phyloP scores from a whole-genome alignment of 2,329 filamentous ascomycete species.

The Nemania sp. region DNA sequence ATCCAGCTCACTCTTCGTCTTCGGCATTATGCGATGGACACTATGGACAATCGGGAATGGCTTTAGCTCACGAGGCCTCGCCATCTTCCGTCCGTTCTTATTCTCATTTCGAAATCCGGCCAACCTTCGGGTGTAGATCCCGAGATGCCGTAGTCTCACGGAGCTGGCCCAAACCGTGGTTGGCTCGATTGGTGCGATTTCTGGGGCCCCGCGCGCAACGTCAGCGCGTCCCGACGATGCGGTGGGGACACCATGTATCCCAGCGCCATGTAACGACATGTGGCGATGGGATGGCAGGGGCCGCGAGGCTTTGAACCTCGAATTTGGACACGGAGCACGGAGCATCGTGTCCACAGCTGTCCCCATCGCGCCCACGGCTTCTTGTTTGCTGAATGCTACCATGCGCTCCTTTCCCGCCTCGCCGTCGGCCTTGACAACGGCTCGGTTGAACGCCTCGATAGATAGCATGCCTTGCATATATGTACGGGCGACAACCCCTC shows the following conservation, averaged over 20 bases:
- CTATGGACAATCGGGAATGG: not conserved
- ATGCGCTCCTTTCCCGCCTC: not conserved
- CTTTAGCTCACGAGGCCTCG: not conserved
- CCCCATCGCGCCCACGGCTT: not conserved
- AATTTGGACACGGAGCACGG: constrained; percentile 31
- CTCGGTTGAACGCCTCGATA: not conserved
- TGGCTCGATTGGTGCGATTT: constrained; percentile 27
- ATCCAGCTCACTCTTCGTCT: too few relatives aligned
- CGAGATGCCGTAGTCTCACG: constrained; percentile 25
- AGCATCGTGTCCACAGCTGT: constrained; percentile 16
- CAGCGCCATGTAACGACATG: constrained; percentile 3
- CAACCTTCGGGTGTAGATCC: constrained; percentile 21
- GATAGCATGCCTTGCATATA: not conserved
- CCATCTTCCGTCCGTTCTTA: constrained; percentile 1
- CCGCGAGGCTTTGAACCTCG: constrained; percentile 16
- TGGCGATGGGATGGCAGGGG: constrained; percentile 2
- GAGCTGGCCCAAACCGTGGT: not conserved
- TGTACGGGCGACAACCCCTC: not conserved
- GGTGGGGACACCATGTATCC: constrained; percentile 23
- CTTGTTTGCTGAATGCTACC: not conserved
- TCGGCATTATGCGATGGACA: not conserved
- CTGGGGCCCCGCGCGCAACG: constrained; percentile 5
- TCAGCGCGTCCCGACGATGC: not conserved
- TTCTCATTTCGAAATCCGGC: constrained; percentile 1
- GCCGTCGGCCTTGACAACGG: not conserved